A percentile compares a stretch with the other conserved stretches of the same genome.
Conservation (phyloP, 768 basidiomycete genomes). For the Sarcodon aspratus region DNA sequence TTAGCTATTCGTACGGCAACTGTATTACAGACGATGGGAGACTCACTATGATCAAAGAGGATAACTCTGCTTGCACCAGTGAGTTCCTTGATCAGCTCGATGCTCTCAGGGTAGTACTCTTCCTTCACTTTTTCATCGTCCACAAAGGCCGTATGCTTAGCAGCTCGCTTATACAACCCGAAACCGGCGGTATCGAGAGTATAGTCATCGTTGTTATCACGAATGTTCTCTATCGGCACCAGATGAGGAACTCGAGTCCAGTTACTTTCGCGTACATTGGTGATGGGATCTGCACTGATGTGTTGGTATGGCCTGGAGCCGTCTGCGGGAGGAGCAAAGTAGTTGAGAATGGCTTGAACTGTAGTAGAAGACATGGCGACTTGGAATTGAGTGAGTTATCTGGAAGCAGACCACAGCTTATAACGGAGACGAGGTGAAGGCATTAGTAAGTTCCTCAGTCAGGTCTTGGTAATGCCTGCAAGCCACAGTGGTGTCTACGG, state of each 20-base stretch:
- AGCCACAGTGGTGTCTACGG: too few relatives aligned
- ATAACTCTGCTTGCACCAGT: slow-evolving; percentile 26
- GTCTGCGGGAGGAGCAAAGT: slow-evolving; percentile 14
- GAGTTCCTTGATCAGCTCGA: slow-evolving; percentile 27
- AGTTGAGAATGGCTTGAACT: slow-evolving; percentile 7
- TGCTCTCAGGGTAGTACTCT: slow-evolving; percentile 30
- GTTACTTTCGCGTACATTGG: neutral
- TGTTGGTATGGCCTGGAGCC: slow-evolving; percentile 15
- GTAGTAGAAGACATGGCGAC: slow-evolving; percentile 1
- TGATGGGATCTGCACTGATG: slow-evolving; percentile 13
- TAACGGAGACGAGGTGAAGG: too few relatives aligned
- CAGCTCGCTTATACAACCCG: slow-evolving; percentile 22
- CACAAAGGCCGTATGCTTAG: slow-evolving; percentile 25
- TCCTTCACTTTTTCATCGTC: slow-evolving; percentile 26
- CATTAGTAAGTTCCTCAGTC: too few relatives aligned
- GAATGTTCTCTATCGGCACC: slow-evolving; percentile 18
- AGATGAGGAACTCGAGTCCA: slow-evolving; percentile 5
- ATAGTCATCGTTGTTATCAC: slow-evolving; percentile 17
- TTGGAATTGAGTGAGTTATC: neutral
- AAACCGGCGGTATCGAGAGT: slow-evolving; percentile 33
- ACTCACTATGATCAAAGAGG: slow-evolving; percentile 28
- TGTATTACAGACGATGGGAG: too few relatives aligned
- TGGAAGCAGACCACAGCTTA: neutral
- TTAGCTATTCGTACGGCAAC: neutral
- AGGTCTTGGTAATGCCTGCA: too few relatives aligned